phyloP scores from a whole-genome alignment of 2,329 filamentous ascomycete genomes.

The Teratosphaeria gauchensis region DNA sequence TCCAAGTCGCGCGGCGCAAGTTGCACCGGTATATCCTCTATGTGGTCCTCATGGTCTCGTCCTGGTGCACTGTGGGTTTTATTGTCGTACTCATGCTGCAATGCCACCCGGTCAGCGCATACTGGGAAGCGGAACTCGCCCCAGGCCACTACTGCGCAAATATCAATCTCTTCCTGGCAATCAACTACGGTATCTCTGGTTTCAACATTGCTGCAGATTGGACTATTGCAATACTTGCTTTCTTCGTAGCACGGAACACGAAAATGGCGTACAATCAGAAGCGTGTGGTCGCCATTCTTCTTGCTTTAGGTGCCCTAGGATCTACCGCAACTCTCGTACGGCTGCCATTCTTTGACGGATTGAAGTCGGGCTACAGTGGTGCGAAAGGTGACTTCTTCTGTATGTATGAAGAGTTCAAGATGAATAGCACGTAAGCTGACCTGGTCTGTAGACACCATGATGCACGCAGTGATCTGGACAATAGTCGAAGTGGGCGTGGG shows the following conservation, averaged over 20 bases:
- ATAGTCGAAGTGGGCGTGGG: constrained; percentile 26
- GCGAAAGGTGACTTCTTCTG: constrained; percentile 31
- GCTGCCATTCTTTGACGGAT: constrained; percentile 32
- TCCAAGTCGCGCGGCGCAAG: constrained; percentile 40
- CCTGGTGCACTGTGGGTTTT: constrained; percentile 38
- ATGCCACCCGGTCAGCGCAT: constrained; percentile 43
- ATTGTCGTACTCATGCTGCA: constrained; percentile 45
- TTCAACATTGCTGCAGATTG: constrained; percentile 34
- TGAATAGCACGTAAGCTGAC: neutral
- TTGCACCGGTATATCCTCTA: constrained; percentile 39
- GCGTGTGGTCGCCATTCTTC: constrained; percentile 27
- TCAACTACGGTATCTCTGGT: constrained; percentile 22
- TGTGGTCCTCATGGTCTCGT: constrained; percentile 35
- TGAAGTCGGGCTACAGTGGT: constrained; percentile 24
- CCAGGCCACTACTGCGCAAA: constrained; percentile 32
- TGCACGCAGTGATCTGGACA: constrained; percentile 29
- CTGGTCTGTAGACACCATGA: constrained; percentile 21
- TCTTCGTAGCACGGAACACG: constrained; percentile 33
- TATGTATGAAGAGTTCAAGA: neutral
- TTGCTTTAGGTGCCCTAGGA: constrained; percentile 36
- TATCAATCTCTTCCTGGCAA: constrained; percentile 15
- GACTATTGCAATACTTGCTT: constrained; percentile 31
- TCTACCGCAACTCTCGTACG: constrained; percentile 43
- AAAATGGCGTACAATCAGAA: constrained; percentile 31
- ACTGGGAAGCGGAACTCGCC: constrained; percentile 38